These are phyloP conservation scores for Salicornia ramosissima DNA, from an alignment of 148 eudicot species.

Conservation along the genomic window DNA sequence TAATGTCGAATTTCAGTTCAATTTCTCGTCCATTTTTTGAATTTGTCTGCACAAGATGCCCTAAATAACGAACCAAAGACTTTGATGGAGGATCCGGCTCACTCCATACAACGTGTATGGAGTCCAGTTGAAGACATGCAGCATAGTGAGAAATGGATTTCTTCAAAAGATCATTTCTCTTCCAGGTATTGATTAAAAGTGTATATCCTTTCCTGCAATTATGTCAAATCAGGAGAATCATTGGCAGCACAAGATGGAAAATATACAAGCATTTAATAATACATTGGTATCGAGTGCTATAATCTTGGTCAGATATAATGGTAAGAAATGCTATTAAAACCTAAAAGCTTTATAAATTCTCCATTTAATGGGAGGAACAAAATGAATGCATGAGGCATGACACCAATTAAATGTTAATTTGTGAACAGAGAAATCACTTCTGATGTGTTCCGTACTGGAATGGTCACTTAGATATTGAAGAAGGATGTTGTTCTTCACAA, in stretches of 20 bases:
- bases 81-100: constrained; percentile 80
- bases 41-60: constrained; percentile 33
- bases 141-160: constrained; percentile 81
- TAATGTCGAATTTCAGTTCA: constrained; percentile 74
- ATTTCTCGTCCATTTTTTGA: constrained; percentile 43
- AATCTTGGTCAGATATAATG: not conserved
- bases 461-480: too few relatives aligned
- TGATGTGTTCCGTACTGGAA: too few relatives aligned
- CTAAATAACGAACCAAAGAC: constrained; percentile 46
- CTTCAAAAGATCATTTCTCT: constrained; percentile 80
- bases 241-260: not conserved
- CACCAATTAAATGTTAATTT: too few relatives aligned
- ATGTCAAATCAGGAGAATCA: not conserved
- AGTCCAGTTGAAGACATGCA: constrained; percentile 58
- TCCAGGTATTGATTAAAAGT: constrained; percentile 82
- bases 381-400: too few relatives aligned
- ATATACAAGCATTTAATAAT: not conserved
- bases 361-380: too few relatives aligned
- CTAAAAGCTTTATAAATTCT: not conserved
- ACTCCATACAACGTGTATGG: constrained; percentile 83
- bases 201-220: constrained; percentile 66
- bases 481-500: too few relatives aligned
- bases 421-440: too few relatives aligned
- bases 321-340: not conserved
- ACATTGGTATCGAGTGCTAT: not conserved